Evolutionary conservation across 257 asterid genomes (phyloP), one percentile per base, ranked within the genome.

Genomic region (Buddleja alternifolia): DNA sequence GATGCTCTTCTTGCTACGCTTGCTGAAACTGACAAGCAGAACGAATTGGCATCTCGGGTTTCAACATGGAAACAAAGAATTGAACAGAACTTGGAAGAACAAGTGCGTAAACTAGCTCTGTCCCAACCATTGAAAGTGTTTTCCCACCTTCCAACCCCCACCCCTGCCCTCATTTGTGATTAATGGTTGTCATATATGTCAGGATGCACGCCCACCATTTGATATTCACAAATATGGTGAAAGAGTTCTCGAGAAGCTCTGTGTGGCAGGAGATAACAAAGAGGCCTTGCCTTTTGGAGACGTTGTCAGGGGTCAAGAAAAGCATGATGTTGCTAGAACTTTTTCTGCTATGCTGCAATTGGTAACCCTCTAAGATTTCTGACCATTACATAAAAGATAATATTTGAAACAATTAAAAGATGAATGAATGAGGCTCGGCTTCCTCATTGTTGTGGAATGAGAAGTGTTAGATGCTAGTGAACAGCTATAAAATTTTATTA

Each of bases 291-390:
- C 95, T 1, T 91, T 94, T 63, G 78, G 82, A 10, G 90, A 89
- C 59, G 86, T 91, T 10, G 98, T 89, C 57, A 81, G 39, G 78
- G 98, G 95, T 72, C 95, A 86, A 66, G 77, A 78, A 63, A 94
- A 94, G 83, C 97, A 94, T 52, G 96, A 94, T 55, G 83, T 94
- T 57, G 98, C 97, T 57, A 88, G 99, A 63, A 83, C 97, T 39
- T 94, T 94, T 81, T 91, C 99, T 46, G 96, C 99, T 20, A 96
- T 94, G 78, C 87, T 94, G 60, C 99, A 94, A 82, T 51, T 94
- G 91, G 99, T 94, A 89, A 68, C 52, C 54, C 51, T 53, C 58
- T 19, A 48, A 9, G 14, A 29, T 15, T 57, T 23, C 40, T 23
- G 1, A 2, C 39, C 8, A 12, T 37, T 63, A 10, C 66, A 64